Base-by-base conservation (phyloP, 1,284 basidiomycete genomes). In the Cutaneotrichosporon cutaneum region DNA sequence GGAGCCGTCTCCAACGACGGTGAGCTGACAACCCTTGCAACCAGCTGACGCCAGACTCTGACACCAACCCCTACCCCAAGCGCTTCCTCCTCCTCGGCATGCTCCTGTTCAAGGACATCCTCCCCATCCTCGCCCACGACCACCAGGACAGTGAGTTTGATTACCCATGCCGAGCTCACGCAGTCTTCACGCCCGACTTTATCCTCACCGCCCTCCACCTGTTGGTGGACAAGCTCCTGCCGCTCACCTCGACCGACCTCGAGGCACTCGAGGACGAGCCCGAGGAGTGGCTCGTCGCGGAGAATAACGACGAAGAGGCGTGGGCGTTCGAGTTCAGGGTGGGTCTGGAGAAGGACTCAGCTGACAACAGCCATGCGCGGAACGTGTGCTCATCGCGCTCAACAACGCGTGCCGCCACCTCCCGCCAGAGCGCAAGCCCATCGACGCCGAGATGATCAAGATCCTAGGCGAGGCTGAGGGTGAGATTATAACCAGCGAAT, bases 311-410 rank as follows among this genome's bases (percentile, higher is more conserved):
- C 66, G 92, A 92, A 68, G 89, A 88, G 63, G 90, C 92, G 32
- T 95, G 92, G 92, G 87, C 91, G 63, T 94, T 85, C 70, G 90
- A 92, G 70, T 86, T 94, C 62, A 83, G 92, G 60, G 92, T 93
- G 70, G 58, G 87, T 77, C 3, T 2, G 54, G 59, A 33, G 39
- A 4, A 30, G 21, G 36, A 42, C 39, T 21, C 33, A 54, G 22
- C 57, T 59, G 59, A 60, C 50, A 53, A 7, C 57, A 77, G 92
- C 87, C 91, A 2, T 94, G 92, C 68, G 90, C 88, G 39, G 92
- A 94, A 78, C 85, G 92, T 11, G 89, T 94, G 21, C 82, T 94
- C 24, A 86, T 93, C 81, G 87, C 89, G 11, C 79, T 95, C 21
- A 87, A 87, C 30, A 83, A 85, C 56, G 87, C 92, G 70, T 93